Conservation (phyloP, 495 filamentous ascomycete genomes). For the Penicillium crystallinum region DNA sequence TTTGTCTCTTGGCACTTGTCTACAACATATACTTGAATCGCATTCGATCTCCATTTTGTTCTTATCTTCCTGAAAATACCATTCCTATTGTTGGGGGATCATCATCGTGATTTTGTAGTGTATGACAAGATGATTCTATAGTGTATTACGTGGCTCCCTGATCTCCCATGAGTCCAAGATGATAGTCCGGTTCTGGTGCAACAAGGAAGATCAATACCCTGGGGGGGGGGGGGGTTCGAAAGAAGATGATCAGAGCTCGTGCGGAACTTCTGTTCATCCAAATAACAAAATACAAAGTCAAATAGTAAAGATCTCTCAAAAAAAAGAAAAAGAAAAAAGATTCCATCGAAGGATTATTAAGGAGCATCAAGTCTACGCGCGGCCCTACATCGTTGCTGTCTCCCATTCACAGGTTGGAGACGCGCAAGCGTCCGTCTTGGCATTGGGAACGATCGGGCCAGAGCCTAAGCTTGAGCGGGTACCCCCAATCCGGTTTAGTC, state of each 20-base stretch:
- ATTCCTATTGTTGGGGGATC: too few relatives aligned
- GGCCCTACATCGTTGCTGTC: not conserved
- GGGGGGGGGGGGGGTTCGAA: too few relatives aligned
- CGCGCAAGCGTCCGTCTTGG: constrained; percentile 48
- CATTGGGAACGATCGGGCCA: constrained; percentile 32
- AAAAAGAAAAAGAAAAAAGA: not conserved
- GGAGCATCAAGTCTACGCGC: constrained; percentile 8
- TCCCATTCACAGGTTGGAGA: constrained; percentile 30
- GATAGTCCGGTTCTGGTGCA: not conserved
- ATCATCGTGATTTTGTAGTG: too few relatives aligned
- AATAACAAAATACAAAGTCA: too few relatives aligned
- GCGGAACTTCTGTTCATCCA: too few relatives aligned
- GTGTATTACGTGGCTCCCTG: not conserved
- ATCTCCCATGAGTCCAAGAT: not conserved
- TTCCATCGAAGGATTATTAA: not conserved
- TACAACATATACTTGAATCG: too few relatives aligned
- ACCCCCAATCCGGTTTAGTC: constrained; percentile 1
- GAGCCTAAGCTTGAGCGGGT: constrained; percentile 21
- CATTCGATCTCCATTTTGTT: too few relatives aligned
- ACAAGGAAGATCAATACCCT: not conserved
- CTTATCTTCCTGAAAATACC: too few relatives aligned
- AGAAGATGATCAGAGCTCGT: not conserved
- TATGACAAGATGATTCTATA: too few relatives aligned
- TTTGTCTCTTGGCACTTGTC: not conserved
- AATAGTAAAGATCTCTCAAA: too few relatives aligned